These are phyloP conservation scores for Nothophytophthora sp. DNA, from an alignment of 352 stramenopile genomes.

Conservation along the genomic window DNA sequence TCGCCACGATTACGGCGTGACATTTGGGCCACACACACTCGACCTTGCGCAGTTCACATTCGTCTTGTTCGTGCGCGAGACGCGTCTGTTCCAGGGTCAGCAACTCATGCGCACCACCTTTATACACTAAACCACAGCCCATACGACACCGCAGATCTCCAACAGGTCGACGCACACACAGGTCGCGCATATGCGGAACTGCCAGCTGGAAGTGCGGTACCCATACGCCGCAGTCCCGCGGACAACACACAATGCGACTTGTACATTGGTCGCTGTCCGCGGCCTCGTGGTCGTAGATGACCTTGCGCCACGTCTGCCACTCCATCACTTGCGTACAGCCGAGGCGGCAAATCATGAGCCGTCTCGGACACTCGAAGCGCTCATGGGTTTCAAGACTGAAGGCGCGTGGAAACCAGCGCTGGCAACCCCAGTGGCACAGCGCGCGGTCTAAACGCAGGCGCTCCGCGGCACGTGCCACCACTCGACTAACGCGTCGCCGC, in stretches of 20 bases:
- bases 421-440: constrained; percentile 68
- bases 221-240: constrained; percentile 72
- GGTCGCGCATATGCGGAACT: constrained; percentile 50
- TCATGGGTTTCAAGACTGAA: constrained; percentile 54
- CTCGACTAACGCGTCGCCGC: constrained; percentile 55
- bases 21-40: constrained; percentile 78
- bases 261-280: constrained; percentile 38
- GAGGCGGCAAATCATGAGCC: constrained; percentile 68
- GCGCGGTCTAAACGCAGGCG: constrained; percentile 33
- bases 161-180: constrained; percentile 63
- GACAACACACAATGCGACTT: constrained; percentile 57
- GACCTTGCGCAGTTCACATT: constrained; percentile 63
- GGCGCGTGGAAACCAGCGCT: constrained; percentile 44
- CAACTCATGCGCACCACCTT: constrained; percentile 57
- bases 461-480: constrained; percentile 44
- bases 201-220: constrained; percentile 44
- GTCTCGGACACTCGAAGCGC: constrained; percentile 49
- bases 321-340: constrained; percentile 58
- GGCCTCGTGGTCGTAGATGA: constrained; percentile 62
- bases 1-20: constrained; percentile 43
- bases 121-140: constrained; percentile 56
- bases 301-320: constrained; percentile 41
- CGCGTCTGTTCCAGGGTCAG: constrained; percentile 66
- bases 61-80: constrained; percentile 70
- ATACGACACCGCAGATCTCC: constrained; percentile 60